phyloP scores from a whole-genome alignment of 495 filamentous ascomycete species.

The Neurospora sp. region DNA sequence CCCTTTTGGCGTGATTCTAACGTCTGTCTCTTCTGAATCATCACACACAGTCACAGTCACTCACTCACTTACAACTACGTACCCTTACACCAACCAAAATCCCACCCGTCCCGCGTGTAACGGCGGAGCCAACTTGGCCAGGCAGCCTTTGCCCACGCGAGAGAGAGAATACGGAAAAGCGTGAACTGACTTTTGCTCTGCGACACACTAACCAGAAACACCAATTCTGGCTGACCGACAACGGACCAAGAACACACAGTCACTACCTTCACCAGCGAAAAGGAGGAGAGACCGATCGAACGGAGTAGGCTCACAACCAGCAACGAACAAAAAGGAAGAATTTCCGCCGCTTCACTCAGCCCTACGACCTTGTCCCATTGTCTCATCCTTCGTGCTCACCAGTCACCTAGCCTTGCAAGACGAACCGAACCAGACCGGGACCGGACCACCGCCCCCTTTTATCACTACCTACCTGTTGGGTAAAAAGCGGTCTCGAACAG shows the following conservation, averaged over 20 bases:
- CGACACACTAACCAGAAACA: background rate
- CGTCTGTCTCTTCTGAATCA: background rate
- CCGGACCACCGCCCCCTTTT: background rate
- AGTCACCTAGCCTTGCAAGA: background rate
- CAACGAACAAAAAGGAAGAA: background rate
- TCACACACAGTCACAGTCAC: background rate
- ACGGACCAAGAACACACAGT: background rate
- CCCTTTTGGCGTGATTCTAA: background rate
- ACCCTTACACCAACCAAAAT: background rate
- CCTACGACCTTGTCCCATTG: background rate
- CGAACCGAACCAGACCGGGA: background rate
- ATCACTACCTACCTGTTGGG: background rate
- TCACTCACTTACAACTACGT: background rate
- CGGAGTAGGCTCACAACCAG: background rate
- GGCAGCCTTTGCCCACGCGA: background rate
- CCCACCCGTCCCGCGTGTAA: background rate
- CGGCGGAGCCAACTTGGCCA: background rate
- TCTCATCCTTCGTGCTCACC: background rate
- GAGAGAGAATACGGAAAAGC: background rate
- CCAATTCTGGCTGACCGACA: background rate
- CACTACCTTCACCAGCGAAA: background rate
- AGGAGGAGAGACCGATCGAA: background rate
- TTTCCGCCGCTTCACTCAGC: background rate
- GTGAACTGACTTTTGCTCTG: background rate
- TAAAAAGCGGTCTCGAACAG: background rate